phyloP scores from a whole-genome alignment of 2,329 filamentous ascomycete genomes.

The Lachnellula suecica region DNA sequence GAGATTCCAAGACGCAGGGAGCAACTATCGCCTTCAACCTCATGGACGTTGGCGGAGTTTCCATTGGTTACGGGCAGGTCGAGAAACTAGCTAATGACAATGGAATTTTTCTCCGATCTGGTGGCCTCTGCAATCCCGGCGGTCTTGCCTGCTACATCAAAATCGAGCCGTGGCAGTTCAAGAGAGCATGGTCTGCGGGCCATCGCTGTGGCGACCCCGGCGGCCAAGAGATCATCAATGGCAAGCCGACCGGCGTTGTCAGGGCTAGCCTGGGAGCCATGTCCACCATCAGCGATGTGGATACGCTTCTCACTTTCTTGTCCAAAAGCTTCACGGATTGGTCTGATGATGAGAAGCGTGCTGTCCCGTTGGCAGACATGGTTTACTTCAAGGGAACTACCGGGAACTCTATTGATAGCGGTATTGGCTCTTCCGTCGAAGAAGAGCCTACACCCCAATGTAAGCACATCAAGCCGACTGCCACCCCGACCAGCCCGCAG shows the following conservation, averaged over 20 bases:
- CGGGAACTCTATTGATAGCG: background rate
- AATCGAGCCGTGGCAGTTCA: slow-evolving; percentile 78
- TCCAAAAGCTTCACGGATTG: slow-evolving; percentile 41
- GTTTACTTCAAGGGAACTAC: background rate
- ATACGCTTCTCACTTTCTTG: slow-evolving; percentile 69
- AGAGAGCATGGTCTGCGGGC: slow-evolving; percentile 78
- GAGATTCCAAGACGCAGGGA: slow-evolving; percentile 46
- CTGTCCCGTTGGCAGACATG: background rate
- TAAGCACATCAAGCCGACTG: too few species aligned
- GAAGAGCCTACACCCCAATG: too few species aligned
- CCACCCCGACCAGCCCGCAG: too few species aligned
- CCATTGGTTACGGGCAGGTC: slow-evolving; percentile 76
- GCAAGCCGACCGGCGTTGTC: slow-evolving; percentile 84
- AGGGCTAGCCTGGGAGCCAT: slow-evolving; percentile 85
- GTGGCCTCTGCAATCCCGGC: slow-evolving; percentile 88
- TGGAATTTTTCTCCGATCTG: slow-evolving; percentile 80
- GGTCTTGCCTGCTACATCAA: slow-evolving; percentile 71
- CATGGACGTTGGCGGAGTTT: slow-evolving; percentile 64
- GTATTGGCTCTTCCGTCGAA: too few species aligned
- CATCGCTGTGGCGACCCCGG: slow-evolving; percentile 82
- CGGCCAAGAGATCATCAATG: slow-evolving; percentile 65
- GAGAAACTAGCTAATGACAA: slow-evolving; percentile 82
- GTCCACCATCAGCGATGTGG: slow-evolving; percentile 75
- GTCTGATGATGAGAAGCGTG: background rate
- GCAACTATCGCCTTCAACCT: slow-evolving; percentile 85